Base-by-base conservation (phyloP, 169 alveolate species). In the Nephromyces sp. region DNA sequence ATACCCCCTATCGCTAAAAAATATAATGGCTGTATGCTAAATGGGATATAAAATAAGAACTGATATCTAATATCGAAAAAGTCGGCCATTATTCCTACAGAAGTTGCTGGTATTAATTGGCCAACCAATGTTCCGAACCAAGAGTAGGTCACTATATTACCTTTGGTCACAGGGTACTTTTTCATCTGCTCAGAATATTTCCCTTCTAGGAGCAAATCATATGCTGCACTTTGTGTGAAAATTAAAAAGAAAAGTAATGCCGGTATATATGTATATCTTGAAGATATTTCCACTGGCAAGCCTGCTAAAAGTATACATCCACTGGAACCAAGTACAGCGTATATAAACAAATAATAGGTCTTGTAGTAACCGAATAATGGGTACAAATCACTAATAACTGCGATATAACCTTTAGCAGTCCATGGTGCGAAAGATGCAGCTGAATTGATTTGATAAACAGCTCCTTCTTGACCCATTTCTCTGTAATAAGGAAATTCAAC, bases 301-400 rank as follows among this genome's bases (percentile, higher is more conserved):
- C n/a, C 1, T 52, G 64, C 73, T 21, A 74, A 57, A 15, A 32
- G 3, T 3, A 27, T 3, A 15, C 51, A 52, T 25, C 80, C 71
- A 24, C 63, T 24, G 0, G 57, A 52, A 5, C 80, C 80, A 1
- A 74, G 35, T 21, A 74, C 25, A 57, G 67, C 68, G 6, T 74
- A 62, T n/a, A 52, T 21, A n/a, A 74, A 22, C 74, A 74, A 57
- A 66, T 74, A 74, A 66, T 66, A 66, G 51, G 61, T 52, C 31
- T 73, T 73, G 64, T 74, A 75, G 61, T 66, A 74, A 1, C 80
- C 80, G 24, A 43, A 63, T 0, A 74, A 22, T 6, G 80, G 80
- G 27, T 52, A 28, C 32, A 33, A 73, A 32, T 73, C 79, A 64
- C 73, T 64, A 15, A 73, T 15, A 15, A 63, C n/a, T 27, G 69